A percentile compares a stretch with the other conserved stretches of the same genome.
Conservation (phyloP, 257 asterid species). For the Haberlea rhodopensis region DNA sequence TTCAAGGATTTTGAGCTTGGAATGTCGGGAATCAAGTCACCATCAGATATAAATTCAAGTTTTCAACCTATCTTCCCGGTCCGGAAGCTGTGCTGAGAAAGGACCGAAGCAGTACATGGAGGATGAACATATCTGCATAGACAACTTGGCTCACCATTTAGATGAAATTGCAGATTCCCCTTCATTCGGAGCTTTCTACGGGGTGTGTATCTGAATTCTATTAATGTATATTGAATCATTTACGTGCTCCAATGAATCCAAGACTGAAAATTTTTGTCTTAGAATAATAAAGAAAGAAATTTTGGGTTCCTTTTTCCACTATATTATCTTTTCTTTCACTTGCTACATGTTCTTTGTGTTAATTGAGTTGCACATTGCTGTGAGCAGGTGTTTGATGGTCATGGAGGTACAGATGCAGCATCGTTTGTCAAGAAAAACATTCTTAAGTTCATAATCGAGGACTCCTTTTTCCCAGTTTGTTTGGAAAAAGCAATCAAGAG, state of each 20-base stretch:
- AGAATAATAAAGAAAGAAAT: neutral
- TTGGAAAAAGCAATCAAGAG: conserved; percentile 72
- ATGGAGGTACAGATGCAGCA: conserved; percentile 95
- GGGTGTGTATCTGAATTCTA: conserved; percentile 55
- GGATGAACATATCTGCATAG: conserved; percentile 86
- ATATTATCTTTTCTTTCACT: neutral
- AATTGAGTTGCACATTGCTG: conserved; percentile 11
- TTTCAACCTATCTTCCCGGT: conserved; percentile 65
- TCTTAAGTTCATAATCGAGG: conserved; percentile 70
- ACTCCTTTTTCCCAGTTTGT: conserved; percentile 62
- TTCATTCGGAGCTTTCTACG: conserved; percentile 84
- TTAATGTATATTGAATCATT: neutral
- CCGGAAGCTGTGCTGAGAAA: conserved; percentile 92
- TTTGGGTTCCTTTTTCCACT: neutral
- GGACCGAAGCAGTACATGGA: conserved; percentile 96
- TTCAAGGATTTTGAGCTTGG: conserved; percentile 52
- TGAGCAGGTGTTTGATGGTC: conserved; percentile 93
- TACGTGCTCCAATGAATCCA: neutral
- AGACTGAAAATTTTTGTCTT: neutral
- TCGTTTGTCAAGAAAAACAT: conserved; percentile 61
- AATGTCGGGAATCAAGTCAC: conserved; percentile 38
- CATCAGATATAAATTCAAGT: conserved; percentile 50
- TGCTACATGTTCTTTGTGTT: neutral
- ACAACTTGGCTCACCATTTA: conserved; percentile 60
- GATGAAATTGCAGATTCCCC: conserved; percentile 48